Conservation (phyloP, 176 grass and related monocot species). For the Zoysia pacifica region DNA sequence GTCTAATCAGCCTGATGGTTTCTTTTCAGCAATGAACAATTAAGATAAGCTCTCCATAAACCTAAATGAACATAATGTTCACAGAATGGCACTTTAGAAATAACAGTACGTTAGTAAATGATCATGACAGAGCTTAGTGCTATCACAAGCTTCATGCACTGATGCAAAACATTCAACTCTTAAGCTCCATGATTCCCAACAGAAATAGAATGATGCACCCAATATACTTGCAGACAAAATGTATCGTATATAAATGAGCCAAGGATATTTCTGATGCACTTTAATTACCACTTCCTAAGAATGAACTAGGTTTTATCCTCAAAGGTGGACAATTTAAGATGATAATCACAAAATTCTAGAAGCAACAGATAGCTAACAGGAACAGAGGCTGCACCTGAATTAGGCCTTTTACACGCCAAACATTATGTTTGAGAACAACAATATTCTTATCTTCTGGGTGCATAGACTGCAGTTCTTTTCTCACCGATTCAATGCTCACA, state of each 20-base stretch:
- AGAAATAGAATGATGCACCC: constrained; percentile 1
- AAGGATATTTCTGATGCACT: neutral
- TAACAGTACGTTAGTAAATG: constrained; percentile 11
- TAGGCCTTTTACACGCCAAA: constrained; percentile 96
- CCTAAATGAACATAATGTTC: neutral
- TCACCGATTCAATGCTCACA: constrained; percentile 71
- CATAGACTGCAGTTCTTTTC: constrained; percentile 81
- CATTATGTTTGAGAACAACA: constrained; percentile 92
- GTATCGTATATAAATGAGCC: neutral
- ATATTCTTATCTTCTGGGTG: constrained; percentile 82
- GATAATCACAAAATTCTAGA: neutral
- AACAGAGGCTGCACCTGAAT: constrained; percentile 67
- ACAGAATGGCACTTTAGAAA: neutral
- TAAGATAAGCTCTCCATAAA: neutral
- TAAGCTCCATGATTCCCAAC: neutral
- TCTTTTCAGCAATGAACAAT: neutral
- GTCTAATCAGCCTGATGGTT: neutral
- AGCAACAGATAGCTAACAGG: neutral
- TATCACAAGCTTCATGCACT: neutral
- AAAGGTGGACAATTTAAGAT: constrained; percentile 7
- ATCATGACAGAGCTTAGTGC: neutral
- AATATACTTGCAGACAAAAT: neutral
- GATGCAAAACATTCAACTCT: neutral
- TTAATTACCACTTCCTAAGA: neutral
- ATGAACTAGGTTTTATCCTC: constrained; percentile 2